phyloP scores from a whole-genome alignment of 106 monocot genomes.

The Dendrobium huoshanense region DNA sequence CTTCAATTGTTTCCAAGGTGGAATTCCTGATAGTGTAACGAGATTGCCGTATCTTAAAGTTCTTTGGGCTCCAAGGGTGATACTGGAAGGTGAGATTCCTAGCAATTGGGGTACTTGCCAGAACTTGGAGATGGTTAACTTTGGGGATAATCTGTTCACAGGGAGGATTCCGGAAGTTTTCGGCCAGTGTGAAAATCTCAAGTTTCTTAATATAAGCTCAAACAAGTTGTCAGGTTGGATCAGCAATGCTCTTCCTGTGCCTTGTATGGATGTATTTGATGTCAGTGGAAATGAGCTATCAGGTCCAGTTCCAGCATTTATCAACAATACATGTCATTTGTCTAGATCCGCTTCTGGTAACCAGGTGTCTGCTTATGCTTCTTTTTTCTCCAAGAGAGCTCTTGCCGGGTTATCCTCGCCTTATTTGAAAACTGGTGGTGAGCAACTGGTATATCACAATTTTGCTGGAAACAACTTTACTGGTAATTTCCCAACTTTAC shows the following conservation, averaged over 20 bases:
- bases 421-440: conserved; percentile 9
- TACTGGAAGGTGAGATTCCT: conserved; percentile 57
- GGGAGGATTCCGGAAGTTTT: conserved; percentile 46
- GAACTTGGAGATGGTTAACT: conserved; percentile 73
- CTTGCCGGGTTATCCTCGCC: conserved; percentile 16
- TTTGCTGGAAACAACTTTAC: conserved; percentile 75
- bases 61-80: conserved; percentile 82
- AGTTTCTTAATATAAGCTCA: conserved; percentile 70
- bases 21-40: conserved; percentile 48
- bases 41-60: conserved; percentile 58
- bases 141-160: conserved; percentile 59
- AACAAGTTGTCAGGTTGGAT: conserved; percentile 69
- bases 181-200: conserved; percentile 55
- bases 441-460: conserved; percentile 45
- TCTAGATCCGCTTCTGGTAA: conserved; percentile 16
- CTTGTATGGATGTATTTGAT: conserved; percentile 89
- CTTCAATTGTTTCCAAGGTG: conserved; percentile 81
- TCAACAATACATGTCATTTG: conserved; percentile 21
- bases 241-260: conserved; percentile 43
- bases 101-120: conserved; percentile 61
- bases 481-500: conserved; percentile 47
- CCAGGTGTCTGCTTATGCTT: conserved; percentile 37
- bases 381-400: conserved; percentile 29
- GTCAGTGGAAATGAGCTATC: conserved; percentile 72
- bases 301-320: conserved; percentile 50